Evolutionary conservation across 768 basidiomycete species (phyloP), one percentile per base, ranked within the genome.

Genomic region (Trichaptum fuscoviolaceum): DNA sequence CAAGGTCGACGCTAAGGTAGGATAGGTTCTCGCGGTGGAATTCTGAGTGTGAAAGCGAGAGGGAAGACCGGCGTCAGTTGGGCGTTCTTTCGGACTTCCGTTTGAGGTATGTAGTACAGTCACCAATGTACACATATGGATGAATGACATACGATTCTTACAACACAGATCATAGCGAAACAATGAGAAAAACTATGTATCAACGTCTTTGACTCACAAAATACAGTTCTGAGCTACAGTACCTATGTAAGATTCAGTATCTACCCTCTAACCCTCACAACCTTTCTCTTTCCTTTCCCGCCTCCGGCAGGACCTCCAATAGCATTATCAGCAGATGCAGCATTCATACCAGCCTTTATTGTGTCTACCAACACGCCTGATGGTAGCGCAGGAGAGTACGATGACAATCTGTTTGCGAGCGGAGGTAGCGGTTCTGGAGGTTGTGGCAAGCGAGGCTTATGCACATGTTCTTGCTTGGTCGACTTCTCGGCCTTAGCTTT

Each of bases 281-380:
- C 89, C 74, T 91, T 93, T 77, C 90, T 79, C 75, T 93, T 93
- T 35, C 91, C 91, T 74, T 92, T 92, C 8, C 74, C 86, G 82
- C 68, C 75, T 70, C 60, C 63, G 42, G 64, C 66, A n/a, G 68
- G 65, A 4, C 73, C 73, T 1, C 74, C 72, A 12, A 73, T 77
- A 12, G 76, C 70, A 3, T 69, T 76, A 63, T 75, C 68, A 17
- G 80, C 83, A 63, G 83, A 82, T 66, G 78, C 79, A 35, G 88
- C 84, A 71, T 83, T 92, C 86, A 95, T 88, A 0, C 93, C 93
- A 0, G 93, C 91, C 75, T 94, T 95, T 52, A 95, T 84, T 0
- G 92, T 86, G 52, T 94, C 90, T 36, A 96, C 81, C 35, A 95
- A 83, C 58, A 94, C 85, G 7, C 93, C 93, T 0, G 87, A 83